A percentile compares a stretch with the other conserved stretches of the same genome.
Conservation (phyloP, 2,329 filamentous ascomycete genomes). For the Colletotrichum chlorophyti region DNA sequence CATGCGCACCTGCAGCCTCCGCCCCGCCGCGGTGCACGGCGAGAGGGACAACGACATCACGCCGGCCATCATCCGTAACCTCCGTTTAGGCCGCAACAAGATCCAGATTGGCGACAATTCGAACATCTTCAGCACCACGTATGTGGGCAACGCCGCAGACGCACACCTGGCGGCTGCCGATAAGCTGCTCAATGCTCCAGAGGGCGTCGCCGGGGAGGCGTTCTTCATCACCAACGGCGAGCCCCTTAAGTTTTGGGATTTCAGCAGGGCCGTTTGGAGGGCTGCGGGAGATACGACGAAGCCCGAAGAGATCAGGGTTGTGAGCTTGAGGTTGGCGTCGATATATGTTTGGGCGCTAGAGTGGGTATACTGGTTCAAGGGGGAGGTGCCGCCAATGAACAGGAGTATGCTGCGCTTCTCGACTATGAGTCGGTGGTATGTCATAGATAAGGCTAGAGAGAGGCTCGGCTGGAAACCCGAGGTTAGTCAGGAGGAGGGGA, state of each 20-base stretch:
- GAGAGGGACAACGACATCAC: constrained; percentile 60
- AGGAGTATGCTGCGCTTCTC: constrained; percentile 36
- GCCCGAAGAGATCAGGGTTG: constrained; percentile 13
- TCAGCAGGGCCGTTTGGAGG: constrained; percentile 63
- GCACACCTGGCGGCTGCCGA: constrained; percentile 66
- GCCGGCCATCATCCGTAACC: constrained; percentile 61
- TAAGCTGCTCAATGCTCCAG: constrained; percentile 56
- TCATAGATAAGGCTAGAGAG: constrained; percentile 40
- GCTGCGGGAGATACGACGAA: constrained; percentile 21
- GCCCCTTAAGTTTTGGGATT: constrained; percentile 68
- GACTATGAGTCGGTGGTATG: constrained; percentile 39
- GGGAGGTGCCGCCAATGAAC: constrained; percentile 36
- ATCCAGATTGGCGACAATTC: constrained; percentile 67
- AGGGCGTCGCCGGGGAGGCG: constrained; percentile 62
- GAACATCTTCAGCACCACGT: constrained; percentile 72
- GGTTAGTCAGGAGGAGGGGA: constrained; percentile 36
- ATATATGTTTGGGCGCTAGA: constrained; percentile 33
- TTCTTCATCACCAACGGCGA: constrained; percentile 72
- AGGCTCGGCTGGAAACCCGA: constrained; percentile 39
- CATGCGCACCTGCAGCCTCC: constrained; percentile 28
- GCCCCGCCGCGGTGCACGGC: constrained; percentile 28
- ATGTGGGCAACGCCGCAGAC: constrained; percentile 69
- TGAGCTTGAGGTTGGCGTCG: not conserved
- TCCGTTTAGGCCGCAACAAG: constrained; percentile 58
- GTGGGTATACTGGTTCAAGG: constrained; percentile 33